Conservation (phyloP, 2,329 filamentous ascomycete species). For the Trichoderma gracile region DNA sequence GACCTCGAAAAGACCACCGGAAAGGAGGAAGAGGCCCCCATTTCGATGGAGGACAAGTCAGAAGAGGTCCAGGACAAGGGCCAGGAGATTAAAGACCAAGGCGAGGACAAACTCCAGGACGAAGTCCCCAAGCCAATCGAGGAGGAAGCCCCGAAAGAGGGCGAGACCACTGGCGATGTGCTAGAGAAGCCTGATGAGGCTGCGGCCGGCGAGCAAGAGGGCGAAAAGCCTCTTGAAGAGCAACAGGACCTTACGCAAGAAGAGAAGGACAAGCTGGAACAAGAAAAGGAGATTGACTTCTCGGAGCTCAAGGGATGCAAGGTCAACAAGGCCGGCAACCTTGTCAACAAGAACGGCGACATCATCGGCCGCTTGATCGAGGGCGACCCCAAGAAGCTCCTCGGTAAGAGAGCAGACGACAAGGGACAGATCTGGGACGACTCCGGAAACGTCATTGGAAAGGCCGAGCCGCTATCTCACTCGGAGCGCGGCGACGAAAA, state of each 20-base stretch:
- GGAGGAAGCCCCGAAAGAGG: background rate
- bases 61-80: background rate
- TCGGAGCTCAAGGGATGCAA: conserved; percentile 54
- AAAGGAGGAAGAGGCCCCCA: background rate
- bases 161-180: background rate
- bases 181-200: conserved; percentile 4
- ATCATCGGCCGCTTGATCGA: conserved; percentile 63
- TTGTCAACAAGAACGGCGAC: conserved; percentile 55
- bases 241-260: background rate
- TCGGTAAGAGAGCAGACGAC: conserved; percentile 64
- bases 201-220: background rate
- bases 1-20: background rate
- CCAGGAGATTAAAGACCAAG: background rate
- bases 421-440: conserved; percentile 72
- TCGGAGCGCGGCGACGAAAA: conserved; percentile 51
- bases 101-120: conserved; percentile 1
- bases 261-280: conserved; percentile 30
- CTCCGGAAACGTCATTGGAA: conserved; percentile 66
- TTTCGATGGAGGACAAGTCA: conserved; percentile 16
- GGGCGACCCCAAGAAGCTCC: conserved; percentile 63
- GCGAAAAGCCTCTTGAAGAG: background rate
- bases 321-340: conserved; percentile 61
- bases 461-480: conserved; percentile 60
- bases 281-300: conserved; percentile 44
- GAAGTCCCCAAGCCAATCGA: conserved; percentile 8